Evolutionary conservation across 352 stramenopile genomes (phyloP).

Genomic region (Pythium dissimile): DNA sequence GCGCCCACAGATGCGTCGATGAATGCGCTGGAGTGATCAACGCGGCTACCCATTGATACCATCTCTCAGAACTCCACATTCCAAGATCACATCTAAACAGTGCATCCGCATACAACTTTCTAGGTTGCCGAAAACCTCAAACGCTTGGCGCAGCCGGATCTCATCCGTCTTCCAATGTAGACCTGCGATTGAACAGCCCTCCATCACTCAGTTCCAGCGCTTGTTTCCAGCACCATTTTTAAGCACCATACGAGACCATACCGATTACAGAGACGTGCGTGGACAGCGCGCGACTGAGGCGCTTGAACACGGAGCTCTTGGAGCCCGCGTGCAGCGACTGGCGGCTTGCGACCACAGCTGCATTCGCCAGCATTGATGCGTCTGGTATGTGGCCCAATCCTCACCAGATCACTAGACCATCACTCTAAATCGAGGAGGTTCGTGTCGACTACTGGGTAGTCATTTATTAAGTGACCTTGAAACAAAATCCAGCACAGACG

Average conservation of each 20-base stretch:
- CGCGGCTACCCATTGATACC: slow-evolving; percentile 19
- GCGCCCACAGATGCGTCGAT: slow-evolving; percentile 57
- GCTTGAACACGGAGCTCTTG: background rate
- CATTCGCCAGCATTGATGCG: background rate
- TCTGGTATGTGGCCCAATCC: background rate
- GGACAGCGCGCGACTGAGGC: background rate
- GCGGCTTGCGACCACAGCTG: background rate
- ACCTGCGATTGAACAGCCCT: slow-evolving; percentile 24
- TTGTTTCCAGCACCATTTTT: background rate
- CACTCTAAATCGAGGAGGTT: slow-evolving; percentile 9
- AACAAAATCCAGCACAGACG: background rate
- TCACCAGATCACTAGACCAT: slow-evolving; percentile 8
- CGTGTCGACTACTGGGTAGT: slow-evolving; percentile 21
- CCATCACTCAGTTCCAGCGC: background rate
- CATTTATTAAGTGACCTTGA: background rate
- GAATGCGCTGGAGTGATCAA: slow-evolving; percentile 59
- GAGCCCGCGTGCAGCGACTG: background rate
- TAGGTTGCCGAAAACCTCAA: slow-evolving; percentile 47
- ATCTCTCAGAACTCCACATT: background rate
- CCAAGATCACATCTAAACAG: background rate
- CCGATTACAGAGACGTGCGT: slow-evolving; percentile 24
- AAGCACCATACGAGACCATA: background rate
- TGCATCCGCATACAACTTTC: slow-evolving; percentile 31
- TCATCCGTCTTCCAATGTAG: slow-evolving; percentile 85
- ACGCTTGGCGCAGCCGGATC: slow-evolving; percentile 56